Percentiles rank a stretch among this genome's conserved stretches.
Evolutionary conservation across 140 eudicot species (phyloP).

Genomic region (Ambrosia hybrid): DNA sequence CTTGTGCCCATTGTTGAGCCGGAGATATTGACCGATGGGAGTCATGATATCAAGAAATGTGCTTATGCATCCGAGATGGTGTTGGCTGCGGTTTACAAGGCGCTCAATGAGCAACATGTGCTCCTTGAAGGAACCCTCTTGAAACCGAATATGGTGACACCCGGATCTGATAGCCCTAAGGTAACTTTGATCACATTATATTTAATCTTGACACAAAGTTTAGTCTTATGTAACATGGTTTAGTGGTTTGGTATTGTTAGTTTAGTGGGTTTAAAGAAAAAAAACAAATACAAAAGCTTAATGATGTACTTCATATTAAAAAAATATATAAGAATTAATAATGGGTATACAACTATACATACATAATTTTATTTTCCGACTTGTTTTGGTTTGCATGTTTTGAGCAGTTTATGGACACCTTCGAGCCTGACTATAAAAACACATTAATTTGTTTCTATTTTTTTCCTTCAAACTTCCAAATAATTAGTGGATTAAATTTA

Average conservation of each 20-base stretch:
- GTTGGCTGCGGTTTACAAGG: conserved; percentile 89
- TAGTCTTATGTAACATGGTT: neutral
- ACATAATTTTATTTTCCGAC: no score
- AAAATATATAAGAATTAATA: no score
- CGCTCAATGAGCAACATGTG: conserved; percentile 87
- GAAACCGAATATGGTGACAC: conserved; percentile 98
- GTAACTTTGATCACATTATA: conserved; percentile 24
- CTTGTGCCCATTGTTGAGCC: conserved; percentile 94
- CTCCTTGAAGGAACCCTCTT: conserved; percentile 89
- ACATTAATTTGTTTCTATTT: no score
- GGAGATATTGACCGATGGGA: conserved; percentile 82
- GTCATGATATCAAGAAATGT: conserved; percentile 79
- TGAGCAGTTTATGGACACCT: no score
- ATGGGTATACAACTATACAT: no score
- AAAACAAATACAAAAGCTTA: no score
- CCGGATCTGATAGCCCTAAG: conserved; percentile 93
- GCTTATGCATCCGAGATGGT: conserved; percentile 85
- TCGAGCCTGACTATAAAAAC: no score
- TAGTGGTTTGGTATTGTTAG: no score
- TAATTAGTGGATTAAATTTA: neutral
- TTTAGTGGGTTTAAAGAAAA: no score
- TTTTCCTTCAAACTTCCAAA: neutral
- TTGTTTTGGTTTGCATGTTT: no score
- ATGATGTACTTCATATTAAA: no score
- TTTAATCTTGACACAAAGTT: neutral